Percentiles rank a stretch among this genome's conserved stretches.
Conservation (phyloP, 805 yeast species). For the Vanderwaltozyma verrucispora region DNA sequence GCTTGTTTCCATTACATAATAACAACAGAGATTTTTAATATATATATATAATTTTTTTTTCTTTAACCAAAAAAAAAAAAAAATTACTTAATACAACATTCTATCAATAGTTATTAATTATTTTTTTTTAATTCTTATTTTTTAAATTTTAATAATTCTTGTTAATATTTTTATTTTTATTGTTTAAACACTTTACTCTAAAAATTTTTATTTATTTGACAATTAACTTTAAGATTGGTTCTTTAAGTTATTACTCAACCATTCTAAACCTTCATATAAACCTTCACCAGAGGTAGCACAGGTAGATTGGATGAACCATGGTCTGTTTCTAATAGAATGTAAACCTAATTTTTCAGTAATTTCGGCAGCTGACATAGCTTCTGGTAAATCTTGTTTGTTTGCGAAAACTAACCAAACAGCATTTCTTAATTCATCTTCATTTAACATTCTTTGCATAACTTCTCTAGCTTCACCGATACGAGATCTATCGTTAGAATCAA, state of each 20-base stretch:
- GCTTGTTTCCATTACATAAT: no score
- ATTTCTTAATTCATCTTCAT: constrained; percentile 96
- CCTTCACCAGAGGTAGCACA: constrained; percentile 99
- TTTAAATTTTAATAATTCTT: no score
- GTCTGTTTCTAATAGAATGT: constrained; percentile 96
- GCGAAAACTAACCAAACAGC: constrained; percentile 93
- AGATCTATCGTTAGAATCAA: constrained; percentile 96
- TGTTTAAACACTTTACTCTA: neutral
- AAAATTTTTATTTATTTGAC: neutral
- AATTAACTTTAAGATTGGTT: constrained; percentile 35
- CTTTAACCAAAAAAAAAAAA: no score
- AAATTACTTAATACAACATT: no score
- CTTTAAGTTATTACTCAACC: constrained; percentile 90
- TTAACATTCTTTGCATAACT: constrained; percentile 95
- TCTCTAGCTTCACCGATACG: constrained; percentile 98
- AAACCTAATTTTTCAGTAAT: constrained; percentile 94
- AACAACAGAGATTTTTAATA: no score
- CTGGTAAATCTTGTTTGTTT: constrained; percentile 97
- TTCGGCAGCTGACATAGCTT: constrained; percentile 98
- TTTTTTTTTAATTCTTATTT: no score
- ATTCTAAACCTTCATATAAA: constrained; percentile 93
- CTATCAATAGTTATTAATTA: no score
- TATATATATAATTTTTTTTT: no score
- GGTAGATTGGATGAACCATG: constrained; percentile 98
- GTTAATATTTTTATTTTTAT: no score